Evolutionary conservation across 257 asterid species (phyloP).

Genomic region (Capsicum rhomboideum): DNA sequence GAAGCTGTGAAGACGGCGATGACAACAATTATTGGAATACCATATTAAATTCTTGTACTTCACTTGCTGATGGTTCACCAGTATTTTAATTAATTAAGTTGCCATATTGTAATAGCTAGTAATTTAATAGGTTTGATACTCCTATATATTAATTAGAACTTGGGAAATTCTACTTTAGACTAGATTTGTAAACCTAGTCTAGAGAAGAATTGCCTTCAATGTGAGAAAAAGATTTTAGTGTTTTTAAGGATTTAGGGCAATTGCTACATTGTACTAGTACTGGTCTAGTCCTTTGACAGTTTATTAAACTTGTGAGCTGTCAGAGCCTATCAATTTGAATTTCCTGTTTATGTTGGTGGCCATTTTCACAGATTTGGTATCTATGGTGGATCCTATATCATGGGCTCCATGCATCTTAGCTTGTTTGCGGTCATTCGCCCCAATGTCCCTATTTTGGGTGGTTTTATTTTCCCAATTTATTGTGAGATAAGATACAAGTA

Average conservation of each 20-base stretch:
- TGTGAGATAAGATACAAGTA: too few species aligned
- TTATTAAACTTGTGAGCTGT: not conserved
- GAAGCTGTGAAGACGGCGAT: not conserved
- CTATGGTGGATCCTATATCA: not conserved
- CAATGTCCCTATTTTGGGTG: too few species aligned
- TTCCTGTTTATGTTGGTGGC: not conserved
- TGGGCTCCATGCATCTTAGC: too few species aligned
- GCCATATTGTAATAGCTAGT: not conserved
- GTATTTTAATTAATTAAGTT: not conserved
- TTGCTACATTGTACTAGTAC: not conserved
- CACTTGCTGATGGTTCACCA: not conserved
- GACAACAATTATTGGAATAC: not conserved
- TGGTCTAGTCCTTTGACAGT: not conserved
- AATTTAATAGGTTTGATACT: not conserved
- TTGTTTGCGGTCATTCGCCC: too few species aligned
- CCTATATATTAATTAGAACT: not conserved
- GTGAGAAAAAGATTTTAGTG: too few species aligned
- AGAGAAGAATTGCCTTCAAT: not conserved
- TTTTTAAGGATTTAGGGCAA: not conserved
- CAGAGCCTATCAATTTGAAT: not conserved
- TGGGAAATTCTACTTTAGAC: not conserved
- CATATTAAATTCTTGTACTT: not conserved
- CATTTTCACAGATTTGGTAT: not conserved
- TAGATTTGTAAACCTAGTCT: not conserved
- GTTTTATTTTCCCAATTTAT: too few species aligned